Evolutionary conservation across 2,329 filamentous ascomycete species (phyloP).

Genomic region (Pseudogymnoascus sp.): DNA sequence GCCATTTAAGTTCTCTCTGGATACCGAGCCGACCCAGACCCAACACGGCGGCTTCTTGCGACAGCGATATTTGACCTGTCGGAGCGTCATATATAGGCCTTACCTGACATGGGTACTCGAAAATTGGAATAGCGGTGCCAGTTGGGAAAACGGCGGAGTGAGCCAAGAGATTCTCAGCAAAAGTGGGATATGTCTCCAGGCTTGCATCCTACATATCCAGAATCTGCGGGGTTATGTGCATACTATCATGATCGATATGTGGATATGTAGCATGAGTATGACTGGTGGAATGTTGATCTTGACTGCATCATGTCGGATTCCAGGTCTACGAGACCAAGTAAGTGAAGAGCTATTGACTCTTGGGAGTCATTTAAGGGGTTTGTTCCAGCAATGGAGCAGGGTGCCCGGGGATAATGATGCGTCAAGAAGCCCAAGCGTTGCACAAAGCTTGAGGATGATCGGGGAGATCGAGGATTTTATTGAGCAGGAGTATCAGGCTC

Average conservation of each 20-base stretch:
- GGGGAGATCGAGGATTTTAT: conserved; percentile 37
- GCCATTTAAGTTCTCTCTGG: conserved; percentile 35
- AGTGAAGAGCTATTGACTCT: conserved; percentile 32
- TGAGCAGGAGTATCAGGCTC: conserved; percentile 27
- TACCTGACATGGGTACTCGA: conserved; percentile 42
- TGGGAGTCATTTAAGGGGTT: conserved; percentile 34
- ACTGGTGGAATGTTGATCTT: conserved; percentile 42
- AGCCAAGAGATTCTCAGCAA: conserved; percentile 32
- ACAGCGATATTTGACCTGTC: conserved; percentile 44
- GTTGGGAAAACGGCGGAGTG: conserved; percentile 1
- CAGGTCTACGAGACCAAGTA: conserved; percentile 32
- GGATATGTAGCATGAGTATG: conserved; percentile 47
- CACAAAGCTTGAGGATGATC: conserved; percentile 40
- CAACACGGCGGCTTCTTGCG: conserved; percentile 41
- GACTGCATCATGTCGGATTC: conserved; percentile 37
- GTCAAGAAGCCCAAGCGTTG: conserved; percentile 36
- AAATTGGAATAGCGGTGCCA: not conserved
- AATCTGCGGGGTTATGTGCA: conserved; percentile 41
- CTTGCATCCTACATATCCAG: conserved; percentile 41
- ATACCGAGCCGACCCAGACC: conserved; percentile 27
- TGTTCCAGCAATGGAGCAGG: conserved; percentile 37
- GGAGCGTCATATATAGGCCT: conserved; percentile 44
- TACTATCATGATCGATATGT: conserved; percentile 45
- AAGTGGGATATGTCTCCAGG: conserved; percentile 40
- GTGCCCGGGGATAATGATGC: conserved; percentile 30